Conservation (phyloP, 352 stramenopile species). For the Phytophthora fragariaefolia region DNA sequence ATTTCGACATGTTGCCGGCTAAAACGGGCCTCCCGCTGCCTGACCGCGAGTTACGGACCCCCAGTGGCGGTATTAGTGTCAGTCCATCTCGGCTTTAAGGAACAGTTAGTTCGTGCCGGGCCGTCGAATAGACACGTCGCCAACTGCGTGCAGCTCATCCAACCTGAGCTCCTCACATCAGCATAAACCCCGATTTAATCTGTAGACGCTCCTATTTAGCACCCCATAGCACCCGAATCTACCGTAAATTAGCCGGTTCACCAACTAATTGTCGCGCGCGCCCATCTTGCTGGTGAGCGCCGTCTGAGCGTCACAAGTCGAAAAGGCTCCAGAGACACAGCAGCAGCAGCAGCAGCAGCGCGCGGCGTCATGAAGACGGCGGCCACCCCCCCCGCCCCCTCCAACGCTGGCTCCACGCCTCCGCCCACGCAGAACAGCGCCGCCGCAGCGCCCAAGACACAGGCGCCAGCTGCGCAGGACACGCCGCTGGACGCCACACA, state of each 20-base stretch:
- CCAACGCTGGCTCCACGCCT: constrained; percentile 2
- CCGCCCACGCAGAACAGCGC: constrained; percentile 22
- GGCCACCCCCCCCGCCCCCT: constrained; percentile 29
- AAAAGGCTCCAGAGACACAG: constrained; percentile 21
- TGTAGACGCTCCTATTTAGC: neutral
- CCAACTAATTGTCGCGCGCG: neutral
- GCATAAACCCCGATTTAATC: neutral
- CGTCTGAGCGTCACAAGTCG: constrained; percentile 20
- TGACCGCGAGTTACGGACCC: neutral
- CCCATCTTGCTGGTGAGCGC: constrained; percentile 3
- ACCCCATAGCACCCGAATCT: neutral
- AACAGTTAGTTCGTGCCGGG: too few species aligned
- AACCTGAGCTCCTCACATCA: neutral
- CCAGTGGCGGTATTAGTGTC: neutral
- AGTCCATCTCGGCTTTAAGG: neutral
- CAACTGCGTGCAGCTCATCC: too few species aligned
- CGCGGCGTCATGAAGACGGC: constrained; percentile 38
- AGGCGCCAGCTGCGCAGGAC: constrained; percentile 10
- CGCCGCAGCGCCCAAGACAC: constrained; percentile 12
- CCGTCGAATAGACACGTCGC: neutral
- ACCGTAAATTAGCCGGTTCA: constrained; percentile 1
- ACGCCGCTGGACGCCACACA: constrained; percentile 32
- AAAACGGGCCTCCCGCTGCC: neutral
- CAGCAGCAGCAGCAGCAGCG: neutral
- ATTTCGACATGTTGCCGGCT: neutral